These are phyloP conservation scores for Glycyrrhiza uralensis DNA, from an alignment of 306 rosid genomes.

Conservation along the genomic window DNA sequence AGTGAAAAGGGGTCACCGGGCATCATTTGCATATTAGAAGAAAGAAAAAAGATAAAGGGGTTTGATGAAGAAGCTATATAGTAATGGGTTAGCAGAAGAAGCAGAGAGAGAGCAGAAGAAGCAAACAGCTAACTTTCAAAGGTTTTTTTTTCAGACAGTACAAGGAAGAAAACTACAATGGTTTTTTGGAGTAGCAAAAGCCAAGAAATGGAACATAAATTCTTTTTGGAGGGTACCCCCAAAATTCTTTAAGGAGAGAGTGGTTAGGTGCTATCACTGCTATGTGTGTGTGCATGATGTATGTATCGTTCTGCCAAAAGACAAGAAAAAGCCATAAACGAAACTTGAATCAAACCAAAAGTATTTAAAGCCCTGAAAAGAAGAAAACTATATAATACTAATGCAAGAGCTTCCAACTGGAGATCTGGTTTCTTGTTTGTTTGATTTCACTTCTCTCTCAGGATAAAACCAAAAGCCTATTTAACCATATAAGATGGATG, in stretches of 20 bases:
- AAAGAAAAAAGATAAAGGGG: neutral
- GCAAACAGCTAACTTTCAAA: conserved; percentile 45
- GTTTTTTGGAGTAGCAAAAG: conserved; percentile 37
- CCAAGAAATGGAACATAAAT: conserved; percentile 42
- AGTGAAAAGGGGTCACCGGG: conserved; percentile 65
- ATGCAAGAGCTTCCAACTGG: conserved; percentile 30
- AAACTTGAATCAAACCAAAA: conserved; percentile 51
- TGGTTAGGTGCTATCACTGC: conserved; percentile 8
- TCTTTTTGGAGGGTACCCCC: conserved; percentile 48
- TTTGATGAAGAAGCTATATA: neutral
- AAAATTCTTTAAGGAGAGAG: conserved; percentile 35
- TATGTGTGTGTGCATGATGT: neutral
- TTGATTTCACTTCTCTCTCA: conserved; percentile 37
- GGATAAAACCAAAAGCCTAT: conserved; percentile 57
- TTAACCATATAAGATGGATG: conserved; percentile 28
- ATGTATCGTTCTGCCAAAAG: conserved; percentile 63
- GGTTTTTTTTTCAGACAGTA: conserved; percentile 32
- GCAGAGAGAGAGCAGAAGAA: conserved; percentile 31
- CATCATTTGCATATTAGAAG: conserved; percentile 49
- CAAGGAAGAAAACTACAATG: conserved; percentile 54
- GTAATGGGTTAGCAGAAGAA: neutral
- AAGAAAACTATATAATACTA: conserved; percentile 31
- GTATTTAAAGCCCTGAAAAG: conserved; percentile 29
- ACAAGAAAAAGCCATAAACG: conserved; percentile 58
- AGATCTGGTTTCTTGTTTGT: conserved; percentile 47